Percentiles rank a stretch among this genome's conserved stretches.
Conservation (phyloP, 495 filamentous ascomycete genomes). For the Penicillium canescens region DNA sequence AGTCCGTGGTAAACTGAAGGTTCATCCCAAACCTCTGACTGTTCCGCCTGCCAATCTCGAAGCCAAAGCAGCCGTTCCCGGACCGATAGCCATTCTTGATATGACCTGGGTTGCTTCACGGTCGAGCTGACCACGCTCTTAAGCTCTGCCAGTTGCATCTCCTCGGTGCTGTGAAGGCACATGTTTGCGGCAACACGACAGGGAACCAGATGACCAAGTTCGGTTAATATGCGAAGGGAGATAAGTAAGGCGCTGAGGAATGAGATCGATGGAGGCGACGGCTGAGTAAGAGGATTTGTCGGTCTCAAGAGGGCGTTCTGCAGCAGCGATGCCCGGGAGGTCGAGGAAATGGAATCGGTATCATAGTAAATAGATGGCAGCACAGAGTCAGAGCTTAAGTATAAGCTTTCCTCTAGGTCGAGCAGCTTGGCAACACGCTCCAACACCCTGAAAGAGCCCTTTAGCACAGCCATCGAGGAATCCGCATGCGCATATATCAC, state of each 20-base stretch:
- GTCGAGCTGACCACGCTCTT: slow-evolving; percentile 59
- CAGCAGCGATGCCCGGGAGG: slow-evolving; percentile 47
- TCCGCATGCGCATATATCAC: slow-evolving; percentile 69
- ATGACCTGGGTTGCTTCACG: slow-evolving; percentile 54
- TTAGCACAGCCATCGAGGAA: slow-evolving; percentile 56
- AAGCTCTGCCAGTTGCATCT: slow-evolving; percentile 66
- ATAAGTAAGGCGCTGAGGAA: slow-evolving; percentile 69
- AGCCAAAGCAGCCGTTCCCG: slow-evolving; percentile 79
- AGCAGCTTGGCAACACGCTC: slow-evolving; percentile 60
- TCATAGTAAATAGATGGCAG: slow-evolving; percentile 38
- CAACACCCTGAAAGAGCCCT: slow-evolving; percentile 62
- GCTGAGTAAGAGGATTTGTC: slow-evolving; percentile 67
- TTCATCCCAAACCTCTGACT: slow-evolving; percentile 27
- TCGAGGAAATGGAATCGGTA: slow-evolving; percentile 37
- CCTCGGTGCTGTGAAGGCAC: slow-evolving; percentile 47
- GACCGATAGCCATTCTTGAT: slow-evolving; percentile 65
- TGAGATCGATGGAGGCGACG: slow-evolving; percentile 56
- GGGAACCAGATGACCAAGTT: slow-evolving; percentile 58
- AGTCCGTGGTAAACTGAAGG: slow-evolving; percentile 54
- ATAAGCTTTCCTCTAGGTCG: slow-evolving; percentile 53
- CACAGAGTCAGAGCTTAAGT: slow-evolving; percentile 26
- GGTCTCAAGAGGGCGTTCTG: slow-evolving; percentile 58
- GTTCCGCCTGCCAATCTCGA: slow-evolving; percentile 68
- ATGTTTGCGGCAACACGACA: slow-evolving; percentile 51
- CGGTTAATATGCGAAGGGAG: slow-evolving; percentile 65